Conservation (phyloP, 1,284 basidiomycete species). For the Naganishia cerealis region DNA sequence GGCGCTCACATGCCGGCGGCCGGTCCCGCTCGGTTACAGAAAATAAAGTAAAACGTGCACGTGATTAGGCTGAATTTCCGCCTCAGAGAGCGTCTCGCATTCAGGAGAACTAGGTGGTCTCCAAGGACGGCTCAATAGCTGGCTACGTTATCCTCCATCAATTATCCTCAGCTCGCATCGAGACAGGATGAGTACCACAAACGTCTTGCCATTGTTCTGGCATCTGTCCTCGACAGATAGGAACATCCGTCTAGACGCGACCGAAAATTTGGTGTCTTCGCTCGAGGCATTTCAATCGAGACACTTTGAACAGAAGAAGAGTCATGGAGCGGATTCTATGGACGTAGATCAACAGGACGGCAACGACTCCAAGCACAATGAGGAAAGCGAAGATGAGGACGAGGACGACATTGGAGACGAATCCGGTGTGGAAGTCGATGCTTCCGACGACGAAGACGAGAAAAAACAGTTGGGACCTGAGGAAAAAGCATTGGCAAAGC, state of each 20-base stretch:
- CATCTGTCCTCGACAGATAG: conserved; percentile 79
- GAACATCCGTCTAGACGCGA: conserved; percentile 78
- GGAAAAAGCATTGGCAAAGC: conserved; percentile 46
- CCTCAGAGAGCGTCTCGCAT: conserved; percentile 5
- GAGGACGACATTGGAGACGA: conserved; percentile 59
- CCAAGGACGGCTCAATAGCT: neutral
- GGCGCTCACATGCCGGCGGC: neutral
- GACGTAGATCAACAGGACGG: conserved; percentile 42
- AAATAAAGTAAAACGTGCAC: conserved; percentile 1
- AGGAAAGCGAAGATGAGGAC: conserved; percentile 52
- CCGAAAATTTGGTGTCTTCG: conserved; percentile 74
- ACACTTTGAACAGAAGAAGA: conserved; percentile 19
- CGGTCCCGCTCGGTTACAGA: conserved; percentile 3
- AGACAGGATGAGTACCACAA: conserved; percentile 45
- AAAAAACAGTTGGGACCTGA: conserved; percentile 46
- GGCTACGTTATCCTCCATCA: neutral
- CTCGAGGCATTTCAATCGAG: conserved; percentile 77
- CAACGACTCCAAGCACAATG: conserved; percentile 41
- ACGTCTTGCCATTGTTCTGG: conserved; percentile 83
- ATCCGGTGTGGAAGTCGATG: conserved; percentile 52
- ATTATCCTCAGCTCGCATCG: neutral
- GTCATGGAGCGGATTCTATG: conserved; percentile 50
- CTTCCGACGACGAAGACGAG: conserved; percentile 55
- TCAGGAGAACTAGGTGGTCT: neutral
- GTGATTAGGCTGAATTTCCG: conserved; percentile 24